These are phyloP conservation scores for Vigna reflexopilosa DNA, from an alignment of 306 rosid genomes.

Conservation along the genomic window DNA sequence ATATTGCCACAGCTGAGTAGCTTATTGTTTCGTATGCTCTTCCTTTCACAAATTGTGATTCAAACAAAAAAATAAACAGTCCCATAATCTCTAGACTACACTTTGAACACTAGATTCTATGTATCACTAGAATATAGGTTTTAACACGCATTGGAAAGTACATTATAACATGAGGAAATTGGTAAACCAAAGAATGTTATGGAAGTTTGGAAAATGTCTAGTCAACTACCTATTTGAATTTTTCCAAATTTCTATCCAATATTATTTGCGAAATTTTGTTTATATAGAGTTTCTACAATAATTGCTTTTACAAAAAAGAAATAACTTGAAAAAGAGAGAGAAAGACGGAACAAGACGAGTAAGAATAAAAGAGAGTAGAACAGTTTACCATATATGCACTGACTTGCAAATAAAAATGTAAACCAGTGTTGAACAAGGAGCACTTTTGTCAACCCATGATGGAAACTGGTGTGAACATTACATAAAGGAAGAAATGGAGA, in stretches of 20 bases:
- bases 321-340: not conserved
- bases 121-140: constrained; percentile 1
- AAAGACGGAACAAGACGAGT: not conserved
- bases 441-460: not conserved
- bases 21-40: not conserved
- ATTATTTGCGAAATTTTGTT: not conserved
- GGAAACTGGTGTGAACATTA: not conserved
- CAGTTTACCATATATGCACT: not conserved
- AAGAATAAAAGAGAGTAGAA: no score
- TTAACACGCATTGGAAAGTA: constrained; percentile 17
- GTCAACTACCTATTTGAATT: not conserved
- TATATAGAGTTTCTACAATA: not conserved
- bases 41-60: not conserved
- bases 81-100: not conserved
- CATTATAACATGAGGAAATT: not conserved
- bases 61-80: not conserved
- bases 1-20: not conserved
- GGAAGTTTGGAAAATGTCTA: constrained; percentile 1
- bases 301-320: not conserved
- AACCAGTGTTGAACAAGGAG: not conserved
- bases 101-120: not conserved
- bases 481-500: not conserved
- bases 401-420: constrained; percentile 10
- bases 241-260: not conserved
- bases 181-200: not conserved